Base-by-base conservation (phyloP, 1,139 yeast species). In the Sugiyamaella sp. region DNA sequence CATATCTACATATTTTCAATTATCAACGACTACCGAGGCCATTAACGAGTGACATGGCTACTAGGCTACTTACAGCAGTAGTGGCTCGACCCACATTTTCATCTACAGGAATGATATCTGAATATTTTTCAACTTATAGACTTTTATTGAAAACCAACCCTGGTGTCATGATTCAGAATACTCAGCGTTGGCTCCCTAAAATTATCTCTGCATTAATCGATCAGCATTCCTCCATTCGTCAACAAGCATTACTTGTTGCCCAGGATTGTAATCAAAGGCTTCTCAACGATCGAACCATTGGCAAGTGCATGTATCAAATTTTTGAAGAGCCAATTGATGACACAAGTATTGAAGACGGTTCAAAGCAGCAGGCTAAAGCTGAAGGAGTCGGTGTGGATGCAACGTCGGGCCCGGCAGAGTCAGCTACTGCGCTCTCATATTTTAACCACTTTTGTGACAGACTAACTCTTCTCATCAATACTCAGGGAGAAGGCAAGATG, bases 1-100 rank as follows among this genome's bases (percentile, higher is more conserved):
- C 62, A 9, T 63, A 63, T 35, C 54, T 65, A 38, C 68, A 65
- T 55, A 57, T 65, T 19, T 60, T 65, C 50, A 60, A 62, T 37
- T 60, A 59, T 41, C 68, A 63, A 46, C 53, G 60, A 27, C 51
- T 62, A 20, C 64, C 65, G 8, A 49, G 57, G 38, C 51, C 63
- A 2, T 35, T 64, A 32, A 43, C 59, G 5, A 50, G 54, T n/a
- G 65, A 62, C 19, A 57, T 62, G 49, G 62, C 60, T 5, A 12
- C 46, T 14, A 44, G 63, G 24, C 54, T 64, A 27, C 55, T 63
- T 10, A 22, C 45, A 1, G 57, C 61, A 8, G 54, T 62, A 17
- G 45, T 53, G 14, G 58, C 56, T 14, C 56, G 65, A 25, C 59
- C 66, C 1, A 51, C 55, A 6, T 60, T 61, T 39, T 53, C 61